Base-by-base conservation (phyloP, 495 filamentous ascomycete genomes). In the Bacidia rubella region DNA sequence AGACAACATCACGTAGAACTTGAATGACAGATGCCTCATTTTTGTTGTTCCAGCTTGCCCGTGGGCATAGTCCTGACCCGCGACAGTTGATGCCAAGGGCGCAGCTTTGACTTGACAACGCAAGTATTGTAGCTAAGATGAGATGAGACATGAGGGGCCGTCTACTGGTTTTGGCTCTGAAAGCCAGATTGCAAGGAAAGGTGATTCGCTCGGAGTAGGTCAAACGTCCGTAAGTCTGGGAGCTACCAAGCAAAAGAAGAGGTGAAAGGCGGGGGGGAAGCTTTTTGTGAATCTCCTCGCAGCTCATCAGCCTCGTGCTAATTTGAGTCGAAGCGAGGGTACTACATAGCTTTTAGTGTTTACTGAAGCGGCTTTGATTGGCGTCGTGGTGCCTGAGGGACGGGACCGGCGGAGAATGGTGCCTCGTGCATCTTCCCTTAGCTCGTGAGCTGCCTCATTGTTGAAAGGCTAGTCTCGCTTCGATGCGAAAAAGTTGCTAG, bases 1-100 rank as follows among this genome's bases (percentile, higher is more conserved):
- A 20, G 5, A 50, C 25, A 21, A 50, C 32, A 38, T 50, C 47
- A 4, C 47, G 47, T 17, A 50, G 32, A n/a, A 35, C 29, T 22
- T 50, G 47, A 17, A 50, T 50, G 24, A 50, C n/a, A 0, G 26
- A 35, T 12, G 25, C 47, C 2, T 32, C 25, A 22, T 39, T 38
- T 2, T 50, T 4, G 12, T 50, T 35, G 22, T 29, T 26, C 23
- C 24, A 50, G 21, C 21, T 29, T 19, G 47, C 47, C 17, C 47
- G 25, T 32, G 26, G 26, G 32, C 47, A 50, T 1, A 50, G 47
- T 1, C 47, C 26, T 5, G 47, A 50, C 12, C 47, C 47, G 5
- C 47, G 47, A 50, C 47, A 50, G 20, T 50, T 32, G 32, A 50
- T 50, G 9, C 47, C 47, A n/a, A 50, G 29, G 7, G 44, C 44